Evolutionary conservation across 2,329 filamentous ascomycete genomes (phyloP).

Genomic region (Alternaria postmessia): DNA sequence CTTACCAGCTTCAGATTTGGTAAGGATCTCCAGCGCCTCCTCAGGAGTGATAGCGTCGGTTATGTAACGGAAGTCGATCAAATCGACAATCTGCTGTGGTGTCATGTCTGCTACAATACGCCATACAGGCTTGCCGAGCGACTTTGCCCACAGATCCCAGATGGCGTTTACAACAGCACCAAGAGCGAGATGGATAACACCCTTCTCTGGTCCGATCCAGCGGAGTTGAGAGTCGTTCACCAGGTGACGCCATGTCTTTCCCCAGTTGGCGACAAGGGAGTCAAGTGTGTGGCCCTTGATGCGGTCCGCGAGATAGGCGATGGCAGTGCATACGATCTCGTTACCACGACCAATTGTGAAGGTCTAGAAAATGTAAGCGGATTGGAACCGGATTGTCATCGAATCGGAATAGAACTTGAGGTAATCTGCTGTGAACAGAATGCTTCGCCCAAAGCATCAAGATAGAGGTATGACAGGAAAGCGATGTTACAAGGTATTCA

Average conservation of each 20-base stretch:
- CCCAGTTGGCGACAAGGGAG: slow-evolving; percentile 81
- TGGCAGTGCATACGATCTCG: slow-evolving; percentile 88
- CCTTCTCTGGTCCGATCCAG: slow-evolving; percentile 95
- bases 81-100: slow-evolving; percentile 83
- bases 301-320: slow-evolving; percentile 78
- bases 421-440: background rate
- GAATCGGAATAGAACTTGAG: background rate
- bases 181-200: slow-evolving; percentile 90
- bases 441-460: background rate
- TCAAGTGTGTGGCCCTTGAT: slow-evolving; percentile 78
- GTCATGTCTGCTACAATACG: slow-evolving; percentile 88
- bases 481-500: background rate
- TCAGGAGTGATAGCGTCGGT: slow-evolving; percentile 90
- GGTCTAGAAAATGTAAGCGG: slow-evolving; percentile 52
- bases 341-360: slow-evolving; percentile 91
- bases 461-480: background rate
- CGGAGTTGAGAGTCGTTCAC: slow-evolving; percentile 89
- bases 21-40: slow-evolving; percentile 78
- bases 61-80: slow-evolving; percentile 95
- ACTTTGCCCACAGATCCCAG: slow-evolving; percentile 96
- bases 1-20: slow-evolving; percentile 72
- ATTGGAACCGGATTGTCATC: background rate
- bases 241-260: slow-evolving; percentile 88
- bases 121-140: slow-evolving; percentile 87
- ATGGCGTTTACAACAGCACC: slow-evolving; percentile 89